Base-by-base conservation (phyloP, 352 stramenopile genomes). In the Lagenidium sp. region DNA sequence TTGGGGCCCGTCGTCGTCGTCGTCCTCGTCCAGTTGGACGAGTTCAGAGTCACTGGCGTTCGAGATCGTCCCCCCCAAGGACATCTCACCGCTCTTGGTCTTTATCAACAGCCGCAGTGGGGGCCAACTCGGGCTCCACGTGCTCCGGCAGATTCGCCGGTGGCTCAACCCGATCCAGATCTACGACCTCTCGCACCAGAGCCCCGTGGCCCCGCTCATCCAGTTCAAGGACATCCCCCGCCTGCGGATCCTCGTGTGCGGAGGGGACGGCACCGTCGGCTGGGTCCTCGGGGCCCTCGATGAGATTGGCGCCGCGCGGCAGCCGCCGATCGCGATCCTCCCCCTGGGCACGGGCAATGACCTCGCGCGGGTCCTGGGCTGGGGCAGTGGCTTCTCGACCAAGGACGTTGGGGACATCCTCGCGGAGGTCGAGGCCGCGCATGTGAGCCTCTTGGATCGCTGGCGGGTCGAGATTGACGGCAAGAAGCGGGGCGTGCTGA, bases 91-190 rank as follows among this genome's bases (percentile, higher is more conserved):
- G 19, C 59, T 89, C 1, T 54, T 89, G 21, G 89, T 98, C 10
- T 98, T 98, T 63, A 96, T 98, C 36, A 98, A 98, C 60, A 96
- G 85, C 42, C 79, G 86, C 8, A 97, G 85, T 25, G 95, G 95
- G 4, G 82, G 88, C 5, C 85, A 97, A 44, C 86, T 98, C 65
- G 95, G 95, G 1, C 65, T 94, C 10, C 67, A 97, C 26, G 66
- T 98, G 16, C 78, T 98, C 25, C 79, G 82, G 5, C 89, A 97
- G 63, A 76, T 98, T 43, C 76, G 89, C 15, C 74, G 81, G 15
- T 82, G 95, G 57, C 66, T 98, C 4, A 98, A 99, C 62, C 93
- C 95, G 11, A 79, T 98, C 41, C 95, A 99, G 68, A 66, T 98
- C 12, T 96, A 94, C 60, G 94, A 98, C 44, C 61, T 98, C 12